Evolutionary conservation across 2,329 filamentous ascomycete genomes (phyloP).

Genomic region (Trichoderma gracile): DNA sequence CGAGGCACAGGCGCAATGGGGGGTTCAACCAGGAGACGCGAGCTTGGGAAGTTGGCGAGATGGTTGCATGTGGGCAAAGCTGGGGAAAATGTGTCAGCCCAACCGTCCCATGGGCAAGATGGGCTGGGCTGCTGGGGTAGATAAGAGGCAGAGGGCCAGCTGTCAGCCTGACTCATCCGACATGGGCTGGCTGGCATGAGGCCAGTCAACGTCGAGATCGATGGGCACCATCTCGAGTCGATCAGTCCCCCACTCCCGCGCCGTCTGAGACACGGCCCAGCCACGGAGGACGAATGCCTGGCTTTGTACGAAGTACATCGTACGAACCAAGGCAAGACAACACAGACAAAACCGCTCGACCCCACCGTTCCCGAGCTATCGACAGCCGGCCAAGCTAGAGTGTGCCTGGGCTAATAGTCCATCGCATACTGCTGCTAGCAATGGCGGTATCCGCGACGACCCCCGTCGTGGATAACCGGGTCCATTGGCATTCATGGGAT

Average conservation of each 20-base stretch:
- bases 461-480: constrained; percentile 10
- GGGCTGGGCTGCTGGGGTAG: constrained; percentile 7
- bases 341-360: background rate
- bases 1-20: constrained; percentile 1
- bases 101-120: constrained; percentile 6
- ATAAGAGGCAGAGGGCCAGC: constrained; percentile 16
- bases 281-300: too few relatives aligned
- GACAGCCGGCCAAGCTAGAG: background rate
- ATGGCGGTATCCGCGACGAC: background rate
- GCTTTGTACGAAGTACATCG: too few relatives aligned
- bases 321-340: background rate
- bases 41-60: constrained; percentile 17
- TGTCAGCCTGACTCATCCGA: constrained; percentile 23
- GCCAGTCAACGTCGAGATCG: background rate
- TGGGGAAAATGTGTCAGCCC: constrained; percentile 24
- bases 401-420: constrained; percentile 8
- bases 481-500: background rate
- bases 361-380: constrained; percentile 14
- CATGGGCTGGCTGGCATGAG: constrained; percentile 6
- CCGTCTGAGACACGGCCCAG: background rate
- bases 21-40: constrained; percentile 12
- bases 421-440: background rate
- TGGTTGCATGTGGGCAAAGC: constrained; percentile 19
- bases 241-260: background rate
- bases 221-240: background rate